Percentiles rank a stretch among this genome's conserved stretches.
Evolutionary conservation across 2,329 filamentous ascomycete species (phyloP).

Genomic region (Fusarium sacchari): DNA sequence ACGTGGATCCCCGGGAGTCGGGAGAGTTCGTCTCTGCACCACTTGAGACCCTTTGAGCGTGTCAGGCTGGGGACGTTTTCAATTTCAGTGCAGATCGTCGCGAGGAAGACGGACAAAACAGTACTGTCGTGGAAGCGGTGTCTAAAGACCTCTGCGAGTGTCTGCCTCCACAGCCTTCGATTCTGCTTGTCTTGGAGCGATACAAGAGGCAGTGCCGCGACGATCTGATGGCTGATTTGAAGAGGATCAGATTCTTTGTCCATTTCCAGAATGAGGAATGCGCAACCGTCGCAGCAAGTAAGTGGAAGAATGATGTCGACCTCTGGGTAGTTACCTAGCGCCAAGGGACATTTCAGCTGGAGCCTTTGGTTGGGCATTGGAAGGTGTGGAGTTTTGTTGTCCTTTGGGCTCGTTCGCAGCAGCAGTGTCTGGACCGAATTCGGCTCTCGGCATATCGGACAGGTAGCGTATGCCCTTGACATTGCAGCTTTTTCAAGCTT

Average conservation of each 20-base stretch:
- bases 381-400: neutral
- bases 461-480: neutral
- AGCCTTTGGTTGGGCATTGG: neutral
- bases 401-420: neutral
- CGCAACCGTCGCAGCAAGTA: neutral
- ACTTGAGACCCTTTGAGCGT: neutral
- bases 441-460: neutral
- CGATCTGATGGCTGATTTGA: neutral
- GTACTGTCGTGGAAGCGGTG: neutral
- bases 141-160: neutral
- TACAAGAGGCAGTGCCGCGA: neutral
- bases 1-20: neutral
- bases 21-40: neutral
- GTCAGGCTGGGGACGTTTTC: neutral
- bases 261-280: neutral
- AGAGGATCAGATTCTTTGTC: fast-evolving
- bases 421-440: neutral
- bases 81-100: neutral
- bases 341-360: neutral
- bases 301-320: neutral
- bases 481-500: neutral
- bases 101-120: neutral
- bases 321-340: neutral
- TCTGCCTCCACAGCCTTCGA: neutral
- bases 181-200: neutral